Percentiles rank a stretch among this genome's conserved stretches.
Evolutionary conservation across 257 asterid genomes (phyloP).

Genomic region (Lavandula angustifolia): DNA sequence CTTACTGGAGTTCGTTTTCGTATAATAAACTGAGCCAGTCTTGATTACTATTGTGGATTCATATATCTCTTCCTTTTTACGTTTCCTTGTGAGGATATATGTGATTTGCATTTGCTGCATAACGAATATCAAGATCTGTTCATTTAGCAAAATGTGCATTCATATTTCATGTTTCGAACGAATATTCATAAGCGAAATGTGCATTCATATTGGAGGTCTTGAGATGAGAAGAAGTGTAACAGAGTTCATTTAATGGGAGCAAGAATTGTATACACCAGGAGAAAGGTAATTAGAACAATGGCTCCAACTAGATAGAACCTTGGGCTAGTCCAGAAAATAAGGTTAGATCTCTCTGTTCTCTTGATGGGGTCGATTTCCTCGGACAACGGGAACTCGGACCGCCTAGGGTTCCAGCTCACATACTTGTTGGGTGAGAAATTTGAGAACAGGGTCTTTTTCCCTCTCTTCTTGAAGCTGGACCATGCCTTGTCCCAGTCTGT

Average conservation of each 20-base stretch:
- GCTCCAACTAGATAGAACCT: conserved; percentile 69
- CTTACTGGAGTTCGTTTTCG: conserved; percentile 12
- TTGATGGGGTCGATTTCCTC: conserved; percentile 96
- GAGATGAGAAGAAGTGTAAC: neutral
- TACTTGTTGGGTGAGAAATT: conserved; percentile 75
- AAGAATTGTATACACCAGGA: conserved; percentile 69
- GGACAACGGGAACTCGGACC: conserved; percentile 73
- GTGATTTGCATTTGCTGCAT: neutral
- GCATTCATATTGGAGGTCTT: neutral
- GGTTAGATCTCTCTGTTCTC: conserved; percentile 85
- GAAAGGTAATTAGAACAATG: conserved; percentile 65
- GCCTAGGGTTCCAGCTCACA: conserved; percentile 90
- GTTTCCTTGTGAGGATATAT: neutral
- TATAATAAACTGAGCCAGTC: conserved; percentile 16
- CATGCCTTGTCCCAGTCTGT: conserved; percentile 98
- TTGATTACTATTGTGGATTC: neutral
- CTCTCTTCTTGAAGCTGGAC: conserved; percentile 81
- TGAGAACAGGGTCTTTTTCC: conserved; percentile 69
- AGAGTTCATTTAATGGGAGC: conserved; percentile 55
- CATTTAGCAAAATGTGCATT: no score
- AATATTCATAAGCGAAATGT: no score
- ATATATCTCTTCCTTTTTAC: neutral
- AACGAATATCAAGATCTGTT: neutral
- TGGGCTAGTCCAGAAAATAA: conserved; percentile 85
- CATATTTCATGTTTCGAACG: no score